Base-by-base conservation (phyloP, 768 basidiomycete genomes). In the Collybia nuda region DNA sequence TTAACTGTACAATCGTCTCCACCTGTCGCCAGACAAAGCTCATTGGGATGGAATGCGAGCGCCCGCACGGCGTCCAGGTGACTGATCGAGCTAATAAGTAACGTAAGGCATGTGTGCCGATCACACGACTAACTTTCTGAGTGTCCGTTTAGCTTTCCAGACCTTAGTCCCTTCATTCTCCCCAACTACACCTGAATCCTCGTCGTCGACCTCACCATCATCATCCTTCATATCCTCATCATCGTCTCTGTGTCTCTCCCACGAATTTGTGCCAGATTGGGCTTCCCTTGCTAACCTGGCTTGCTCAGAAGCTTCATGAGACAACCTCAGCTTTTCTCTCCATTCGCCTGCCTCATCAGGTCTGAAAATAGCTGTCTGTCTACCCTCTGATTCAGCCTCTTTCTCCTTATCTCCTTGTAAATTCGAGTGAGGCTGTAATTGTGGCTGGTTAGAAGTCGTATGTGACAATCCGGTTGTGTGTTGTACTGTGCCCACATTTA, bases 1-100 rank as follows among this genome's bases (percentile, higher is more conserved):
- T 99, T 99, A 48, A 98, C 86, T 6, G 93, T 94, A 64, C 84
- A 90, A 64, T 99, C 97, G 64, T 98, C 96, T 23, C 94, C 92
- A 19, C 88, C 97, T 40, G 89, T 93, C n/a, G 90, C 94, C 47
- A 98, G 72, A 60, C 86, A 86, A 39, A 93, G 70, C 56, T 92
- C 90, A 29, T 75, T 86, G 1, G 90, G 90, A 62, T 93, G 91
- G 79, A 97, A 96, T 0, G 90, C 86, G 19, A 98, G 74, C 6
- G 91, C 86, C 47, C 95, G 85, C 36, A 97, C 93, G 12, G 92
- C 85, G 67, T 98, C 96, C 54, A 99, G 75, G 68, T 99, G 97
- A 67, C 93, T 96, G 59, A 42, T 32, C 22, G 44, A 50, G 44
- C 41, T 49, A 45, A 56, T 58, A 56, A 59, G 55, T 24, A 52